Evolutionary conservation across 495 filamentous ascomycete genomes (phyloP).

Genomic region (Wilcoxina mikolae): DNA sequence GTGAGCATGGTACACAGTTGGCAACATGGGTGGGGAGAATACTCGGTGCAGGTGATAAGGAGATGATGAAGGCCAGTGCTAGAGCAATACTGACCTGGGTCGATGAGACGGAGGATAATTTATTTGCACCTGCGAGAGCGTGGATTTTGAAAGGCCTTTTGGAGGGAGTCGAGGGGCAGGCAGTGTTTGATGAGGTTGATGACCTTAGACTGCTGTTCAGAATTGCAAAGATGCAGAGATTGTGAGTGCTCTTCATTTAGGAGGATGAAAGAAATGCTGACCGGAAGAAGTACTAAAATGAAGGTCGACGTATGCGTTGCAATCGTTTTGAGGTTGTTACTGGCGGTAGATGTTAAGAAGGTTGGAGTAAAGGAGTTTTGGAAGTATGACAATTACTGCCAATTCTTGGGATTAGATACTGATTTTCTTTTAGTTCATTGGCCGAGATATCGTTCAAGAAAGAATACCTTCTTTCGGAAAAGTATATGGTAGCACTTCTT

Average conservation of each 20-base stretch:
- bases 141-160: constrained; percentile 23
- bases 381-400: not conserved
- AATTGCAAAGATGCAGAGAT: constrained; percentile 5
- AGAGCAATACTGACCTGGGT: constrained; percentile 16
- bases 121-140: constrained; percentile 26
- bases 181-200: not conserved
- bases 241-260: not conserved
- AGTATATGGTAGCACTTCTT: not conserved
- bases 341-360: constrained; percentile 2
- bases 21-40: constrained; percentile 12
- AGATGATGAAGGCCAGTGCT: not conserved
- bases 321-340: not conserved
- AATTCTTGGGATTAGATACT: not conserved
- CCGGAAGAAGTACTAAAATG: not conserved
- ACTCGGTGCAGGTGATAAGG: not conserved
- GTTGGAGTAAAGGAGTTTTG: constrained; percentile 3
- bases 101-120: constrained; percentile 15
- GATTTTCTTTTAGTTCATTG: not conserved
- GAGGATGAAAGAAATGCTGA: not conserved
- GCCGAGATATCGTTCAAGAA: not conserved
- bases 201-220: constrained; percentile 2
- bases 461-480: constrained; percentile 1
- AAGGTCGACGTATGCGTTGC: constrained; percentile 5
- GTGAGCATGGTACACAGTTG: constrained; percentile 17
- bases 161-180: constrained; percentile 9